Base-by-base conservation (phyloP, 2,329 filamentous ascomycete species). In the Lojkania enalia region DNA sequence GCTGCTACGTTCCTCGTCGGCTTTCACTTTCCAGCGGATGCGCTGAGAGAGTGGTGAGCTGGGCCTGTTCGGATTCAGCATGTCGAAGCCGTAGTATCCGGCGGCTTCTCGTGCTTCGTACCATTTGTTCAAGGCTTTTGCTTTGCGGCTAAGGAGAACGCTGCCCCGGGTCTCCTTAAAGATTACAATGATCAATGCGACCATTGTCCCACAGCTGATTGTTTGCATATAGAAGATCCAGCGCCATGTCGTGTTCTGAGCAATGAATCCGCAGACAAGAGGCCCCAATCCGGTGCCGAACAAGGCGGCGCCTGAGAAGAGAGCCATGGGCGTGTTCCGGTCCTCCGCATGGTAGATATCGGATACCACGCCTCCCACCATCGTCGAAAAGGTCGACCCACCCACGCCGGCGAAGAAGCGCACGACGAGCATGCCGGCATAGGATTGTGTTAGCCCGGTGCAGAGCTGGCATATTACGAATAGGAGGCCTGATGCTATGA, bases 221-320 rank as follows among this genome's bases (percentile, higher is more conserved):
- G 83, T 82, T 57, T 96, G 91, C 20, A 91, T 77, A 78, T 90
- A 95, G 66, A 95, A 95, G 0, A 91, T 82, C 90, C 90, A 96
- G 50, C 88, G 82, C 89, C 89, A 95, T 3, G 71, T 78, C 1
- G 81, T 77, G 39, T 81, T 76, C 25, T 87, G 73, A 0, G 85
- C 81, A 50, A 96, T 82, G 35, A 85, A 81, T 0, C 87, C 82
- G 3, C 80, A 80, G 0, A 90, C 73, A 5, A 96, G 63, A 0
- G 90, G 90, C 0, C 90, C 91, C 1, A 86, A 72, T 0, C 90
- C 90, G 0, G 90, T 95, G 0, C 90, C 92, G 7, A 86, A 77
- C 0, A 96, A 73, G 0, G 90, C 90, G 3, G 78, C 76, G 0
- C 86, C 88, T n/a, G 86, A 87, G 67, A 95, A 96, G 0, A 95